phyloP scores from a whole-genome alignment of 2,329 filamentous ascomycete species.

The Fusarium nelsonii region DNA sequence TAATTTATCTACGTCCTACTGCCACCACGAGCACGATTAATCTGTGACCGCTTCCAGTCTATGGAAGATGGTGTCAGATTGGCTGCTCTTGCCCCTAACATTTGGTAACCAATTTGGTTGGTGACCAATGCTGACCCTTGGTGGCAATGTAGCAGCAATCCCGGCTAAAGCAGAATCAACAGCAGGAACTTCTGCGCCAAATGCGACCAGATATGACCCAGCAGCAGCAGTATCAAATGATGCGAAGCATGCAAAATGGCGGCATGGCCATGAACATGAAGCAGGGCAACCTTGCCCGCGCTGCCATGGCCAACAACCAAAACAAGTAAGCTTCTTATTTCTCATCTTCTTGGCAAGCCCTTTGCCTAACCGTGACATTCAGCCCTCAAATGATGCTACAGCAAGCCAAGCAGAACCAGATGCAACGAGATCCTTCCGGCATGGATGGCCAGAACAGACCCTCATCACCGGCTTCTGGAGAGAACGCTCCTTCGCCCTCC shows the following conservation, averaged over 20 bases:
- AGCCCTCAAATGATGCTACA: conserved; percentile 80
- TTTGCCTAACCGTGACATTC: conserved; percentile 30
- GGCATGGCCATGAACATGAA: conserved; percentile 70
- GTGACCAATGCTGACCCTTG: conserved; percentile 39
- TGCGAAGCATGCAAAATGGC: conserved; percentile 74
- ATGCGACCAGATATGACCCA: conserved; percentile 72
- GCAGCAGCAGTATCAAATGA: conserved; percentile 72
- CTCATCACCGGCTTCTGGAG: conserved; percentile 83
- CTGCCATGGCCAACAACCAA: conserved; percentile 83
- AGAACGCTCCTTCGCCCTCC: conserved; percentile 91
- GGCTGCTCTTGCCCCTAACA: conserved; percentile 37
- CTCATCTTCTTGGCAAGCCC: background rate
- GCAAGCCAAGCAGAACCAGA: conserved; percentile 79
- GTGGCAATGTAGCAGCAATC: conserved; percentile 68
- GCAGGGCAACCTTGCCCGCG: conserved; percentile 74
- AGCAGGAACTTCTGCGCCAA: conserved; percentile 81
- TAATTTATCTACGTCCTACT: conserved; percentile 15
- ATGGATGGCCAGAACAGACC: conserved; percentile 87
- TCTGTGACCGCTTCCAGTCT: conserved; percentile 16
- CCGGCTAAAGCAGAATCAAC: conserved; percentile 78
- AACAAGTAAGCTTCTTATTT: conserved; percentile 68
- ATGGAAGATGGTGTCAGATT: conserved; percentile 25
- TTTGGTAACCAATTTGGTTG: conserved; percentile 41
- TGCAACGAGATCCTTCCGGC: conserved; percentile 88
- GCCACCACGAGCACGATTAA: conserved; percentile 26